Percentiles rank a stretch among this genome's conserved stretches.
phyloP scores from a whole-genome alignment of 2,329 filamentous ascomycete species.

The Pseudogymnoascus sp. region DNA sequence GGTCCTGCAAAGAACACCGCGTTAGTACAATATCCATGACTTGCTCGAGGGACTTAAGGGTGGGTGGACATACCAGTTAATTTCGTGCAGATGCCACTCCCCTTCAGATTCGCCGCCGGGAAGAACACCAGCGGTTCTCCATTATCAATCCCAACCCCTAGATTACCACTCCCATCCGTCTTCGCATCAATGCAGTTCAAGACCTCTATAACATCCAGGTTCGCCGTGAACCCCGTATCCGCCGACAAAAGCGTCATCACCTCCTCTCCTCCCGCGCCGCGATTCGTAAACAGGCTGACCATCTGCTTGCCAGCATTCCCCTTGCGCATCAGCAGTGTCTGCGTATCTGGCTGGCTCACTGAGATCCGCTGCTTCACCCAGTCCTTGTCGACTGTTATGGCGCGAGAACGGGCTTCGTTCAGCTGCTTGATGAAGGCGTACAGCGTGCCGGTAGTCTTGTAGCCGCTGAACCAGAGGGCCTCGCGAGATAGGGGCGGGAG shows the following conservation, averaged over 20 bases:
- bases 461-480: slow-evolving; percentile 37
- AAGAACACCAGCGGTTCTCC: neutral
- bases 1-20: neutral
- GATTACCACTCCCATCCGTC: neutral
- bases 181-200: slow-evolving; percentile 5
- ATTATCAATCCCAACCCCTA: neutral
- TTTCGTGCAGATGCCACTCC: slow-evolving; percentile 2
- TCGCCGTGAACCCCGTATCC: neutral
- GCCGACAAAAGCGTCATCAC: neutral
- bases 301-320: neutral
- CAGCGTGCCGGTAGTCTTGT: slow-evolving; percentile 30
- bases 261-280: neutral
- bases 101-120: neutral
- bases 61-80: neutral
- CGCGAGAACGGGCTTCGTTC: slow-evolving; percentile 35
- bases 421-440: slow-evolving; percentile 34
- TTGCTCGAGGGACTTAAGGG: neutral
- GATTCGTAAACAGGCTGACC: neutral
- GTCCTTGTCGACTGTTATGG: neutral
- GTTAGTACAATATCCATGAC: neutral
- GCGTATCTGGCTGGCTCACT: neutral
- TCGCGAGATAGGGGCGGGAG: slow-evolving; percentile 36
- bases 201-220: neutral
- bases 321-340: neutral
- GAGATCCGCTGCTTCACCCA: neutral